phyloP scores from a whole-genome alignment of 768 basidiomycete species.

The Rubroboletus pulcherrimus region DNA sequence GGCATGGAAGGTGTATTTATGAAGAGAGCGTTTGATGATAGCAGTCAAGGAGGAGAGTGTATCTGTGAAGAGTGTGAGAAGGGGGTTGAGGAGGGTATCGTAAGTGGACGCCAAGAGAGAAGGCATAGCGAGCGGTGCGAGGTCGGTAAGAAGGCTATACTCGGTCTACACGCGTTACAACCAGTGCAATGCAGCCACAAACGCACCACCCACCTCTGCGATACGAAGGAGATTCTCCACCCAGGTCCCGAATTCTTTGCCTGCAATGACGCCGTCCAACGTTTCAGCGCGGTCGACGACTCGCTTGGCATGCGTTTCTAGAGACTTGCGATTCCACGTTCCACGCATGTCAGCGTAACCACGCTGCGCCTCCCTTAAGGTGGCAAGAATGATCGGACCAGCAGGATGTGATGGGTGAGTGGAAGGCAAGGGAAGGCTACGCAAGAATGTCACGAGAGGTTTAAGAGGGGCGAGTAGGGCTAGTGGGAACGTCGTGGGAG shows the following conservation, averaged over 20 bases:
- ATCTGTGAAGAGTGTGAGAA: constrained; percentile 61
- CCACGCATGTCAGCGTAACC: constrained; percentile 89
- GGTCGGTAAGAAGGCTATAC: constrained; percentile 57
- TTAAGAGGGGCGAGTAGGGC: constrained; percentile 49
- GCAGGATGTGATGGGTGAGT: constrained; percentile 85
- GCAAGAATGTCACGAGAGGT: constrained; percentile 66
- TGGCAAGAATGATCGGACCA: constrained; percentile 55
- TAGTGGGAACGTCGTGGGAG: constrained; percentile 52
- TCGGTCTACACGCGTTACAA: constrained; percentile 47
- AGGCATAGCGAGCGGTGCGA: constrained; percentile 56
- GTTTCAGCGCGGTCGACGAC: constrained; percentile 69
- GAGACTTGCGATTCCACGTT: constrained; percentile 68
- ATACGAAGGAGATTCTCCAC: constrained; percentile 61
- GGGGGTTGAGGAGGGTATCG: constrained; percentile 56
- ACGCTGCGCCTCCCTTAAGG: constrained; percentile 71
- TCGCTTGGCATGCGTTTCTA: constrained; percentile 68
- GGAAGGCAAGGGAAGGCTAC: constrained; percentile 68
- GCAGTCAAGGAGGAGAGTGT: constrained; percentile 59
- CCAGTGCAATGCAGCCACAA: background rate
- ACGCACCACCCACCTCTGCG: constrained; percentile 49
- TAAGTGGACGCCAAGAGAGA: constrained; percentile 56
- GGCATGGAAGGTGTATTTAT: constrained; percentile 77
- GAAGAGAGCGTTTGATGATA: constrained; percentile 72
- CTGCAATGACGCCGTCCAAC: constrained; percentile 59
- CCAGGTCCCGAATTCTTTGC: constrained; percentile 71